Evolutionary conservation across 2,329 filamentous ascomycete species (phyloP), one percentile per base, ranked within the genome.

Genomic region (Arthrobotrys megalospora): DNA sequence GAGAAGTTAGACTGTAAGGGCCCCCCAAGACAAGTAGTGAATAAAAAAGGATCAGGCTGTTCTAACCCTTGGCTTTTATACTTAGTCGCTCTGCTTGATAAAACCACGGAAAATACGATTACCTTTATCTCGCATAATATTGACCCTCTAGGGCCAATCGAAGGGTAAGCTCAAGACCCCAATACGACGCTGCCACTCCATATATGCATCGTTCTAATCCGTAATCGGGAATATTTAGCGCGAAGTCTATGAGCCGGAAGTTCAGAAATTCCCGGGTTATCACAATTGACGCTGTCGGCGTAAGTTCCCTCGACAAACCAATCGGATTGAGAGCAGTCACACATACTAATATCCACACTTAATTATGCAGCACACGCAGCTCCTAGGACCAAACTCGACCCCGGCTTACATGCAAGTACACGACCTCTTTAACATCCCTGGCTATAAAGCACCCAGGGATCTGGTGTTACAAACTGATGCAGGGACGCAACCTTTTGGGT

Each of bases 1-100:
- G 72, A 76, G 36, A 76, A 69, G 28, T 43, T 69, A 24, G 64
- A 76, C 48, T 65, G 72, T 76, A 76, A 76, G 72, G 7, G 24
- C 36, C 6, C 36, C 16, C 14, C n/a, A 16, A 28, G 24, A 28
- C 24, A 5, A 2, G 7, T 24, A 11, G 34, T 16, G 16, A 16
- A 36, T 28, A 32, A 16, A 14, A 34, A 11, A 36, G 50, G 11
- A n/a, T 24, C 10, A 11, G 12, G 6, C 19, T 19, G 8, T 71
- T 32, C 45, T 64, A 43, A 55, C 47, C 0, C 5, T 41, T 53
- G n/a, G 7, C 32, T 41, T 53, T 28, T 43, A 28, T 62, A 28
- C 24, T 28, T 28, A 75, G 72, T 69, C 19, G 45, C 34, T n/a
- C n/a, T 64, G 7, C 65, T 76, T 1, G 28, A 76, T 12, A 52